Percentiles rank a stretch among this genome's conserved stretches.
These are phyloP conservation scores for Sporothrix luriei DNA, from an alignment of 2,329 filamentous ascomycete species.

Conservation along the genomic window DNA sequence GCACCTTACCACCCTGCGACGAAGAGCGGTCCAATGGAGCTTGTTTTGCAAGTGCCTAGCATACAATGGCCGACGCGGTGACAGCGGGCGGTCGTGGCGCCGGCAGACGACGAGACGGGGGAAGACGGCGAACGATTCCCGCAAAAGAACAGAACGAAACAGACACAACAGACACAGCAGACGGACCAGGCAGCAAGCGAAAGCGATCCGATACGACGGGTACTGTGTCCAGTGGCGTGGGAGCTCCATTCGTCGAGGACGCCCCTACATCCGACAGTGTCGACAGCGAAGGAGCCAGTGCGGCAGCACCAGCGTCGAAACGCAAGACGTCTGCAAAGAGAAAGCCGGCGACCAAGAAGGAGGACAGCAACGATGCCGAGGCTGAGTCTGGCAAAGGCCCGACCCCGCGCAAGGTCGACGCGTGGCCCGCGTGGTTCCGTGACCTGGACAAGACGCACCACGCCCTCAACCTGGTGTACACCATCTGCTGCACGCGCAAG, in stretches of 20 bases:
- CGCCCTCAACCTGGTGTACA: conserved; percentile 89
- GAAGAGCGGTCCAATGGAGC: neutral
- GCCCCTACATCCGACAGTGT: neutral
- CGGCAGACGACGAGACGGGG: neutral
- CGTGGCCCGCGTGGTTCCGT: conserved; percentile 77
- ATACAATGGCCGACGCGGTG: conserved; percentile 28
- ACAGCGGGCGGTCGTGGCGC: neutral
- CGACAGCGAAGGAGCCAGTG: neutral
- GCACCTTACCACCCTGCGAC: neutral
- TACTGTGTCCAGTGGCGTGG: neutral
- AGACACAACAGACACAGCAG: neutral
- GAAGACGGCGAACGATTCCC: neutral
- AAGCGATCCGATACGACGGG: conserved; percentile 15
- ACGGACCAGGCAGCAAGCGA: conserved; percentile 13
- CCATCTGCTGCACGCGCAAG: conserved; percentile 91
- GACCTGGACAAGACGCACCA: conserved; percentile 74
- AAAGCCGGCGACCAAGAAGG: neutral
- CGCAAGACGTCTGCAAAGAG: neutral
- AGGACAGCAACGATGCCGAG: neutral
- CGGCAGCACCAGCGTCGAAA: neutral
- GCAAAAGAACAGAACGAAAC: neutral
- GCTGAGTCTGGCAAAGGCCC: neutral
- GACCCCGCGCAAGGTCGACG: conserved; percentile 32
- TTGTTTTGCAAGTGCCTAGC: neutral
- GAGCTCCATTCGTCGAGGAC: neutral